Evolutionary conservation across 2,329 filamentous ascomycete genomes (phyloP), one percentile per base, ranked within the genome.

Genomic region (Arthrobotrys megalospora): DNA sequence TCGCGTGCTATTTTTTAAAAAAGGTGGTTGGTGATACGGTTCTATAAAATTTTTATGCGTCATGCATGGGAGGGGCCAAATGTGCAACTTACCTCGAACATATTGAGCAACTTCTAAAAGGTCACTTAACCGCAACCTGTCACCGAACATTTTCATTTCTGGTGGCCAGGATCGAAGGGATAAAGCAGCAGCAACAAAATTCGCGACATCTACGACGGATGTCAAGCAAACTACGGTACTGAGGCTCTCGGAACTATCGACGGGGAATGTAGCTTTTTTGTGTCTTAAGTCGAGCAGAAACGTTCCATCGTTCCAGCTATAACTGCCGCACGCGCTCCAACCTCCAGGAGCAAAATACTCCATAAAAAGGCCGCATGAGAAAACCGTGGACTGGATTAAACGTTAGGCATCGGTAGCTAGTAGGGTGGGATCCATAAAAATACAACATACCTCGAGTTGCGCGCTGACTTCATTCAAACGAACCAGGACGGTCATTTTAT

Each of bases 341-440:
- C 80, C 80, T 5, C 81, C 81, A 45, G 81, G 80, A 43, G 62
- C 70, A 62, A 81, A 81, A 73, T 80, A 80, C 58, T 81, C 81
- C 65, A 80, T 80, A 47, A 81, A 81, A 21, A 81, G 38, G 41
- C 81, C 81, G 19, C 81, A 81, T n/a, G 70, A 78, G 34, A 81
- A 81, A 24, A 78, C 72, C 5, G 80, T 78, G 62, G 80, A 81
- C 70, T 81, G 6, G 43, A 12, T 38, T 19, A 1, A 14, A 69
- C 43, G 63, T 77, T 43, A 77, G 66, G 34, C 62, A 11, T 60
- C 24, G 45, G 52, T 19, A 19, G 34, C 34, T n/a, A 14, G 19
- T 43, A 14, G 12, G 19, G 19, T 60, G 3, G 41, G 5, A 28
- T 19, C 36, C 7, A 32, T 24, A 2, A 34, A 36, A 24, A 52